Conservation (phyloP, 306 rosid genomes). For the Hippophae gyantsensis region DNA sequence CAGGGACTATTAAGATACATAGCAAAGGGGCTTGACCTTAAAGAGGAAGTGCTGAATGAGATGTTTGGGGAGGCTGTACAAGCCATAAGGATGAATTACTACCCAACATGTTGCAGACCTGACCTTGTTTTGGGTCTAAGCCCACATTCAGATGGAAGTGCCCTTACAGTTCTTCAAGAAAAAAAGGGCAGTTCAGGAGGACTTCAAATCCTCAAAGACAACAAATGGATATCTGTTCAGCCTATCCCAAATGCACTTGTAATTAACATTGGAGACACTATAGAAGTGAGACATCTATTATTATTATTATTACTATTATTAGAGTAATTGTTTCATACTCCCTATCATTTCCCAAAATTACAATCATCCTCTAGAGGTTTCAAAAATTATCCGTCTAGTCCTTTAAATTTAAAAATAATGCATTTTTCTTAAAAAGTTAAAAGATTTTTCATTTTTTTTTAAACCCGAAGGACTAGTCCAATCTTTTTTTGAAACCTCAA, state of each 20-base stretch:
- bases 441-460: too few relatives aligned
- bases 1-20: conserved; percentile 46
- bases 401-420: too few relatives aligned
- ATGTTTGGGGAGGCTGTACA: conserved; percentile 85
- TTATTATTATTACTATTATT: not conserved
- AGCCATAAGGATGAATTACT: conserved; percentile 92
- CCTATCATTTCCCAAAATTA: too few relatives aligned
- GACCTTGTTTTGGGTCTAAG: conserved; percentile 96
- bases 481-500: too few relatives aligned
- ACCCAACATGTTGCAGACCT: conserved; percentile 91
- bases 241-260: conserved; percentile 84
- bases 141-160: conserved; percentile 99
- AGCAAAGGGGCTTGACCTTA: conserved; percentile 58
- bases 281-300: conserved; percentile 47
- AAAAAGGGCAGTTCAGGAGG: conserved; percentile 70
- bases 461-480: too few relatives aligned
- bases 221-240: conserved; percentile 63
- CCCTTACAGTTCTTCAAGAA: conserved; percentile 87
- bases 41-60: conserved; percentile 41
- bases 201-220: conserved; percentile 71
- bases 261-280: conserved; percentile 85
- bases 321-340: too few relatives aligned
- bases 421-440: too few relatives aligned
- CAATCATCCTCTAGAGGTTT: too few relatives aligned
- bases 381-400: too few relatives aligned